Conservation (phyloP, 495 filamentous ascomycete species). For the Aspergillus mulundensis region DNA sequence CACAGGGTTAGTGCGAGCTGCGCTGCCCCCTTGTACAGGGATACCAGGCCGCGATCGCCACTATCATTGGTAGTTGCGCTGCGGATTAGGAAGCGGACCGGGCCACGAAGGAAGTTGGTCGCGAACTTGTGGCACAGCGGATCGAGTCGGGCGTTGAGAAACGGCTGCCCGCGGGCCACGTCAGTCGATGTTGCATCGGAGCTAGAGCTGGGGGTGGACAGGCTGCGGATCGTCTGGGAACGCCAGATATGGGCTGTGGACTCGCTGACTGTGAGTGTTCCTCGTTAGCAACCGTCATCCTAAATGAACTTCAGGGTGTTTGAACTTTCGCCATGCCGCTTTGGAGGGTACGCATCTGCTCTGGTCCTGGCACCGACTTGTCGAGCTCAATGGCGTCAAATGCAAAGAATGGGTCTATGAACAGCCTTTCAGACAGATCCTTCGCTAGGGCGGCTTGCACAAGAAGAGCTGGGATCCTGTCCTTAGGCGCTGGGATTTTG, state of each 20-base stretch:
- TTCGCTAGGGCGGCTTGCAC: slow-evolving; percentile 10
- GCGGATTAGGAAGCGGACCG: background rate
- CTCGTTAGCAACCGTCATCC: too few relatives aligned
- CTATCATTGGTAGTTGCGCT: background rate
- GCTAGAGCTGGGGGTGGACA: background rate
- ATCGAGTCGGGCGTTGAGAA: too few relatives aligned
- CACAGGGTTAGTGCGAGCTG: slow-evolving; percentile 15
- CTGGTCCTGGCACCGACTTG: background rate
- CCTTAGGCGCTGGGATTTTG: background rate
- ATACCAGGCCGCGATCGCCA: slow-evolving; percentile 2
- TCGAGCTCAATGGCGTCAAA: background rate
- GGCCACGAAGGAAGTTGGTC: background rate
- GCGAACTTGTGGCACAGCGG: background rate
- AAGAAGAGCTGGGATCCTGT: slow-evolving; percentile 7
- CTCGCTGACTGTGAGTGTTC: background rate
- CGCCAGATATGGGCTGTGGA: slow-evolving; percentile 14
- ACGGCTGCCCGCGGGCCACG: too few relatives aligned
- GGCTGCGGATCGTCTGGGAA: slow-evolving; percentile 9
- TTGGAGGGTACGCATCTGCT: background rate
- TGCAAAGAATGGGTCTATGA: slow-evolving; percentile 13
- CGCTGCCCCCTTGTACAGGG: slow-evolving; percentile 7
- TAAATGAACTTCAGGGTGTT: too few relatives aligned
- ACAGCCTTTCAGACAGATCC: slow-evolving; percentile 4
- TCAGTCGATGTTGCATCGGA: too few relatives aligned
- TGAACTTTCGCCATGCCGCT: background rate